Evolutionary conservation across 192 early-diverging fungal species (phyloP).

Genomic region (Podila clonocystis): DNA sequence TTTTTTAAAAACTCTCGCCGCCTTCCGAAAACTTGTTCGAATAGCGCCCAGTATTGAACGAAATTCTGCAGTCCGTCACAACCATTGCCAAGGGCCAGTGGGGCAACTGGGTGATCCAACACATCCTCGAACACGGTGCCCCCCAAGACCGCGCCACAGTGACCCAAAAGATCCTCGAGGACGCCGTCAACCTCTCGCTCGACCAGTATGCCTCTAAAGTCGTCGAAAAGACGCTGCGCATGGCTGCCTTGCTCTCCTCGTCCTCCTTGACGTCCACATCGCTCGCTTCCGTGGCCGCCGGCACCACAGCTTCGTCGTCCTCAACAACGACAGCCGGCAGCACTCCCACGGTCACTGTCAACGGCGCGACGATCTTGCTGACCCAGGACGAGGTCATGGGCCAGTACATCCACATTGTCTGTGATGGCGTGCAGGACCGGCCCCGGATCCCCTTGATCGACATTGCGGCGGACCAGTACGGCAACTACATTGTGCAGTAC

Average conservation of each 20-base stretch:
- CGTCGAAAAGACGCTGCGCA: slow-evolving; percentile 73
- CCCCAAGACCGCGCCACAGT: slow-evolving; percentile 59
- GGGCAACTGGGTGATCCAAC: slow-evolving; percentile 89
- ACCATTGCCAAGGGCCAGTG: slow-evolving; percentile 80
- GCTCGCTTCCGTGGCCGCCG: not conserved
- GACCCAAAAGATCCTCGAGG: slow-evolving; percentile 56
- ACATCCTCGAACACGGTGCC: slow-evolving; percentile 73
- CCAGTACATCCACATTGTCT: slow-evolving; percentile 49
- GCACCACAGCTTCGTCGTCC: not conserved
- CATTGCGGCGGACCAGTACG: slow-evolving; percentile 83
- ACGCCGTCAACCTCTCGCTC: slow-evolving; percentile 64
- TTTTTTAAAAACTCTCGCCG: no score
- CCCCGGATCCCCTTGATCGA: slow-evolving; percentile 65
- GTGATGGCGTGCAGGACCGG: slow-evolving; percentile 31
- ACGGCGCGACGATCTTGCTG: slow-evolving; percentile 21
- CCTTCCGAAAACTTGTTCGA: not conserved
- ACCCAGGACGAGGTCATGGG: slow-evolving; percentile 41
- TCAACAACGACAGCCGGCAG: not conserved
- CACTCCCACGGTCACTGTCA: slow-evolving; percentile 16
- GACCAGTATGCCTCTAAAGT: slow-evolving; percentile 85
- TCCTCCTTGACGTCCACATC: not conserved
- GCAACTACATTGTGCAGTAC: slow-evolving; percentile 83
- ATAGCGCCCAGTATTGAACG: slow-evolving; percentile 66
- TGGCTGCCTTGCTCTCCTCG: slow-evolving; percentile 18
- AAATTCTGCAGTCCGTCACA: slow-evolving; percentile 67